Base-by-base conservation (phyloP, 441 rosid genomes). In the Erodium trifolium region DNA sequence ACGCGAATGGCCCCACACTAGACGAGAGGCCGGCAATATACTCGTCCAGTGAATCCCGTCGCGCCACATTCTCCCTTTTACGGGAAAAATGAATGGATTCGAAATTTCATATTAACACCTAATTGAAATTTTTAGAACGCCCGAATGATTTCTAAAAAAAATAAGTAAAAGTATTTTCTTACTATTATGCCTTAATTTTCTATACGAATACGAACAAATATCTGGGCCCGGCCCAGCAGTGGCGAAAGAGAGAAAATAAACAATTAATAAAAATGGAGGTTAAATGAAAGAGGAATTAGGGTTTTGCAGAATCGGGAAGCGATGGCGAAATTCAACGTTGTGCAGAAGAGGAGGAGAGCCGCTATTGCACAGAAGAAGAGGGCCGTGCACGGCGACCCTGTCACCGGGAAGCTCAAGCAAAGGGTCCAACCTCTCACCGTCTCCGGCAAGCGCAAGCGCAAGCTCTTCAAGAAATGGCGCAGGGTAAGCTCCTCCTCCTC, bases 381-480 rank as follows among this genome's bases (percentile, higher is more conserved):
- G 12, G 55, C 55, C 16, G 55, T 47, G n/a, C 55, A 47, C 55
- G 55, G 55, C 4, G 55, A 47, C 55, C 55, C 55, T 2, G 9
- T 47, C 16, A 47, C 55, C 55, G 55, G 55, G 4, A 47, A 47
- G 55, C 55, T 47, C 55, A 47, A 47, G 55, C n/a, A 4, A 2
- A 47, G 9, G 55, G 11, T 8, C 16, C 55, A 47, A 12, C 55
- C 55, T 13, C 14, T 4, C 4, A 7, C 55, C 14, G 11, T 47
- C 55, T 47, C 55, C 55, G 55, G 55, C 55, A 47, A 47, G 55
- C 55, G 55, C 55, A 47, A 47, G 55, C 55, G 55, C 55, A 47
- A 47, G 55, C 55, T 47, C 55, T 47, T 47, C 55, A 47, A 47
- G 14, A 47, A 47, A 47, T 47, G 55, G 55, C 55, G 55, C 55